Evolutionary conservation across 2,329 filamentous ascomycete genomes (phyloP).

Genomic region (Colletotrichum agaves): DNA sequence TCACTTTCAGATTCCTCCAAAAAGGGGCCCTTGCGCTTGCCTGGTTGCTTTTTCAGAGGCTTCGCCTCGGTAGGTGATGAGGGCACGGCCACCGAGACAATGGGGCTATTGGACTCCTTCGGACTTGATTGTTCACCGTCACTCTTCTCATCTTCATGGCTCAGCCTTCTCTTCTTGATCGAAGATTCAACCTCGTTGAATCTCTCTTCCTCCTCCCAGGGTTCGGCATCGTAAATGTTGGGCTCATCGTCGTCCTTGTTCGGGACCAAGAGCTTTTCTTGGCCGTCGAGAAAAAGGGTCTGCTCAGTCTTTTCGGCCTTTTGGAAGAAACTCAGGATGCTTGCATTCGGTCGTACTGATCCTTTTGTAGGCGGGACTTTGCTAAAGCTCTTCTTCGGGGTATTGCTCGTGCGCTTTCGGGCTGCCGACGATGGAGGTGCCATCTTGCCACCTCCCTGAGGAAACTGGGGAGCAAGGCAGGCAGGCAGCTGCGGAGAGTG

Average conservation of each 20-base stretch:
- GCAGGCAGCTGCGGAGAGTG: no score
- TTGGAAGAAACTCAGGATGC: constrained; percentile 80
- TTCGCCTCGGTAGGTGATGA: constrained; percentile 21
- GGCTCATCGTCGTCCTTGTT: constrained; percentile 15
- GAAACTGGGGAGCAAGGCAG: not conserved
- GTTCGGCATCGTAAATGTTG: constrained; percentile 18
- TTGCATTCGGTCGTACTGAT: constrained; percentile 64
- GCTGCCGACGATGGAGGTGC: constrained; percentile 30
- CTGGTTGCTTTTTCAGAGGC: constrained; percentile 35
- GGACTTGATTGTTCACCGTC: constrained; percentile 7
- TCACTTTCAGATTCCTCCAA: constrained; percentile 75
- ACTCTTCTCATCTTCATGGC: constrained; percentile 39
- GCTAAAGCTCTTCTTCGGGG: constrained; percentile 33
- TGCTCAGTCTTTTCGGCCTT: constrained; percentile 71
- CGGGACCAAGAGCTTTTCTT: constrained; percentile 20
- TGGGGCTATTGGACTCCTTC: constrained; percentile 3
- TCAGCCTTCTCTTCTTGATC: constrained; percentile 57
- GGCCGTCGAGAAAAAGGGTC: constrained; percentile 61
- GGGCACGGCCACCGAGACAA: not conserved
- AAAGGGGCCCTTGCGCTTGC: constrained; percentile 67
- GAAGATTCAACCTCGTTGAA: constrained; percentile 49
- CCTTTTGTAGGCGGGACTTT: constrained; percentile 44
- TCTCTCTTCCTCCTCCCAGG: constrained; percentile 37
- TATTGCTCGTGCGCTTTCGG: constrained; percentile 33
- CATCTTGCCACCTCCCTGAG: constrained; percentile 18